Base-by-base conservation (phyloP, 2,329 filamentous ascomycete species). In the Sphaerulina vaccinii region DNA sequence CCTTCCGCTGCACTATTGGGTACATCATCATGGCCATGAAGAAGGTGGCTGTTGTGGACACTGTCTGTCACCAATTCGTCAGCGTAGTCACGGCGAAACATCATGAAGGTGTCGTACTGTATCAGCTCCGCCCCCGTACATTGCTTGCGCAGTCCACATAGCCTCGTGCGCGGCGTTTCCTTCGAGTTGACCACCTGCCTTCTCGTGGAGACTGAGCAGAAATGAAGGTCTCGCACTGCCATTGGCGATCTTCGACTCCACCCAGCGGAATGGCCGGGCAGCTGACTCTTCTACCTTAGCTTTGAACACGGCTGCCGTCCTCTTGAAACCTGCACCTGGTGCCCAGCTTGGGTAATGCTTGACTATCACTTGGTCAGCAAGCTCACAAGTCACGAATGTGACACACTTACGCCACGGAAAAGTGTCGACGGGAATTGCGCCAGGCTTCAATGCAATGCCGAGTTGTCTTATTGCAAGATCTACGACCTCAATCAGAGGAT, bases 371-470 rank as follows among this genome's bases (percentile, higher is more conserved):
- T 3, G 15, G 11, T 47, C 32, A 47, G 35, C 16, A 19, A 5
- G n/a, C n/a, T 39, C 13, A 10, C 3, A 15, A 29, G n/a, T 10
- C 36, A 16, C 2, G 18, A 16, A 19, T 10, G 27, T 19, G 6
- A 43, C 15, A 23, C n/a, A 35, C 48, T 37, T 19, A 57, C 54
- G 56, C 36, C 69, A 70, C 1, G 76, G 77, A 1, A 79, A 54
- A 0, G 73, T 62, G 49, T 79, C 76, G 3, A 79, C 75, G 6
- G 70, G 54, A 70, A 71, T 79, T 6, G 62, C 67, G 5, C 75
- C 74, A 1, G 75, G 73, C 3, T 72, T 65, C 10, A 62, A 66
- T 4, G 73, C 70, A 18, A 70, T 59, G 1, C 68, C 62, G 45
- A 79, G 75, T 5, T 73, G 51, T 0, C 63, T 63, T 59, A 79